Conservation (phyloP, 352 stramenopile species). For the Globisporangium megalacanthum region DNA sequence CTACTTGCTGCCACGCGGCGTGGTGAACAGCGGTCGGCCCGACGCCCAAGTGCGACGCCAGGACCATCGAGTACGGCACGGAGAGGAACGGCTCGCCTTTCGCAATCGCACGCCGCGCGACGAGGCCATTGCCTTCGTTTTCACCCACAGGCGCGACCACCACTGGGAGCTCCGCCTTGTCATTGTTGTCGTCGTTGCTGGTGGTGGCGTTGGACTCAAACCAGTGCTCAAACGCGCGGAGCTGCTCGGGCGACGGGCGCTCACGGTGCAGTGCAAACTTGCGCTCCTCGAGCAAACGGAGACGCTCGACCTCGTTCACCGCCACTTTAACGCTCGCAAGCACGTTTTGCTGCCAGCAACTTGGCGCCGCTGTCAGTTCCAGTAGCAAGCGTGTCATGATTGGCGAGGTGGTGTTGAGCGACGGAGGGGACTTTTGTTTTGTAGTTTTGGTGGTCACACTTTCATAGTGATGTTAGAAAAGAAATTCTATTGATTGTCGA, state of each 20-base stretch:
- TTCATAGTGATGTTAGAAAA: no score
- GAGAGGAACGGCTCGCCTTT: conserved; percentile 27
- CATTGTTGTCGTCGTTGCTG: neutral
- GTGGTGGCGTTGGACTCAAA: conserved; percentile 12
- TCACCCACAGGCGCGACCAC: conserved; percentile 18
- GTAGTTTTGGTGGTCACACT: neutral
- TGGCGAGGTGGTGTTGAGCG: conserved; percentile 2
- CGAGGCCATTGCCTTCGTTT: conserved; percentile 22
- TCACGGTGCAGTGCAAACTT: conserved; percentile 19
- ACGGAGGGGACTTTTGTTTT: neutral
- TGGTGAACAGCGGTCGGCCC: conserved; percentile 9
- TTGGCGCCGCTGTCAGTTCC: conserved; percentile 25
- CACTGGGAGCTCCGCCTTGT: conserved; percentile 9
- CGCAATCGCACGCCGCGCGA: conserved; percentile 18
- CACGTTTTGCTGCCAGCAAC: conserved; percentile 27
- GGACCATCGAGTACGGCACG: conserved; percentile 27
- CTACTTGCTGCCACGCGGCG: conserved; percentile 20
- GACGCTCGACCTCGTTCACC: conserved; percentile 22
- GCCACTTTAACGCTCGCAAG: conserved; percentile 21
- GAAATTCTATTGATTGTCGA: no score
- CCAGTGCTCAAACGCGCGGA: conserved; percentile 27
- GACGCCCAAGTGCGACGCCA: conserved; percentile 20
- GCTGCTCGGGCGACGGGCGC: conserved; percentile 9
- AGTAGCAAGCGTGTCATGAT: conserved; percentile 15
- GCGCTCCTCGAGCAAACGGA: conserved; percentile 16